Evolutionary conservation across 495 filamentous ascomycete species (phyloP).

Genomic region (Trypethelium eluteriae): DNA sequence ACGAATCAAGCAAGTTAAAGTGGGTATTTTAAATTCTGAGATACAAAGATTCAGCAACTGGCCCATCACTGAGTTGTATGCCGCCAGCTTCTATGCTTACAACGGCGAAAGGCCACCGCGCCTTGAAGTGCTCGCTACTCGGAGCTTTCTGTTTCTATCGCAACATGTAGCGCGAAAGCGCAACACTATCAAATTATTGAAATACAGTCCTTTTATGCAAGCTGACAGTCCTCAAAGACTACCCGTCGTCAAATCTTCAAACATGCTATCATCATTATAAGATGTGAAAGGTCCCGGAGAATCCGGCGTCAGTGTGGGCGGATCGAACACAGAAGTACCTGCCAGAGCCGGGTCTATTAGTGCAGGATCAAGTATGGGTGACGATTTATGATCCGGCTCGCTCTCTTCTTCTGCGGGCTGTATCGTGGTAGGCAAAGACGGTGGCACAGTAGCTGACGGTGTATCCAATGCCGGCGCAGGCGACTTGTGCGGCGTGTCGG

Average conservation of each 20-base stretch:
- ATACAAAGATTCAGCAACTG: neutral
- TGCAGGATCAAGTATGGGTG: constrained; percentile 7
- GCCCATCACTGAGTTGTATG: neutral
- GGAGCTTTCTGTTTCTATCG: neutral
- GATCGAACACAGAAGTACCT: constrained; percentile 11
- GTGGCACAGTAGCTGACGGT: neutral
- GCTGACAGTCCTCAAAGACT: constrained; percentile 1
- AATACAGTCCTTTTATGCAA: neutral
- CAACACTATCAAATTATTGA: too few relatives aligned
- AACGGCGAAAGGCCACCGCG: neutral
- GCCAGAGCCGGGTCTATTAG: constrained; percentile 11
- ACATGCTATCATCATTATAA: constrained; percentile 13
- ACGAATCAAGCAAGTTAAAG: too few relatives aligned
- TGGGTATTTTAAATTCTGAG: too few relatives aligned
- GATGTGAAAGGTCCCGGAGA: neutral
- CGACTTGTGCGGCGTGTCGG: neutral
- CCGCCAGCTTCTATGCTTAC: neutral
- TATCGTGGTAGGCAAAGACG: neutral
- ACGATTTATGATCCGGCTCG: neutral
- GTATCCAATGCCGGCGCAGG: neutral
- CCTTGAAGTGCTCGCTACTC: neutral
- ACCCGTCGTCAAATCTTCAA: constrained; percentile 12
- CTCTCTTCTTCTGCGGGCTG: neutral
- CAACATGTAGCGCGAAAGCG: neutral
- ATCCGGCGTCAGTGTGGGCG: neutral